Base-by-base conservation (phyloP, 257 asterid genomes). In the Nicotiana tomentosiformis region DNA sequence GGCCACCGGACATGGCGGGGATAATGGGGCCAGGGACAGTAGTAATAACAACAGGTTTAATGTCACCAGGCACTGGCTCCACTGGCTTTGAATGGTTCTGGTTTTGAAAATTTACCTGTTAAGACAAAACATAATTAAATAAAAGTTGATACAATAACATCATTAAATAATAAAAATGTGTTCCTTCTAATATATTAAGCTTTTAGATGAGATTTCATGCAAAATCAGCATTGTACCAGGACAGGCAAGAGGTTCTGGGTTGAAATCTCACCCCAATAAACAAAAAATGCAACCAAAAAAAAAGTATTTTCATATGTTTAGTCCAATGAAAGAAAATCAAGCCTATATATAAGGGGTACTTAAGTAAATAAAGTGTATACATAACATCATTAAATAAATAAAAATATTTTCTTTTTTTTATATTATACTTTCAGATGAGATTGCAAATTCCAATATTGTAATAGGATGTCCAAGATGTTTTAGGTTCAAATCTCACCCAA, bases 21-120 rank as follows among this genome's bases (percentile, higher is more conserved):
- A 89, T 35, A 35, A 80, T 82, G 16, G 93, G 88, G 0, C 92
- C 91, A 1, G 93, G 94, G 20, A 69, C 88, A 10, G 91, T 68
- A 1, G 97, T 86, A 37, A 94, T 85, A 60, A 93, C 92, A 2
- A 94, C 93, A 11, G 97, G 97, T 88, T 90, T 94, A 9, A 92
- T 85, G 5, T 93, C 95, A 49, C 90, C 96, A 14, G 88, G 86
- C 3, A 84, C 83, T 12, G 93, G 89, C 61, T 92, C 94, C 23
- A 84, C 70, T 14, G 91, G 91, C 89, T 90, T 93, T 3, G 86
- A 61, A 46, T 86, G 94, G 33, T 55, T 85, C 86, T 89, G 90
- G 33, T 86, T 89, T 77, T 87, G 93, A 30, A 89, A 58, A 10
- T 86, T 90, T 14, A 86, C 29, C 49, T 90, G 80, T 26, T 26